phyloP scores from a whole-genome alignment of 192 early-diverging fungal genomes.

The Linnemannia exigua region DNA sequence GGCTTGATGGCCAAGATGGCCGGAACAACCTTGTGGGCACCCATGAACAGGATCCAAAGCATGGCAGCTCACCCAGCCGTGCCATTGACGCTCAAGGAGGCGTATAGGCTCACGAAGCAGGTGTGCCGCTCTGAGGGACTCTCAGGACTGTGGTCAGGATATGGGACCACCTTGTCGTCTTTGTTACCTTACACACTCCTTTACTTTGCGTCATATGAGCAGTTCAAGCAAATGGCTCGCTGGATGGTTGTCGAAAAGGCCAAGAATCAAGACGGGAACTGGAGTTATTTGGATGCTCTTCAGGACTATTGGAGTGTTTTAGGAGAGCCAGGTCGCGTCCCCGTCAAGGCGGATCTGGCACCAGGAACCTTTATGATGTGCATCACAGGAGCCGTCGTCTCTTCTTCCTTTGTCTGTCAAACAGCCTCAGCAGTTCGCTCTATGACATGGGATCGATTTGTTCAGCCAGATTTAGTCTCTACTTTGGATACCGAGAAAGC shows the following conservation, averaged over 20 bases:
- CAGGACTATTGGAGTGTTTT: slow-evolving; percentile 10
- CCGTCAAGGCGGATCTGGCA: slow-evolving; percentile 9
- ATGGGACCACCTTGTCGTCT: slow-evolving; percentile 14
- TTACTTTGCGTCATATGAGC: slow-evolving; percentile 51
- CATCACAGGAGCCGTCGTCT: slow-evolving; percentile 30
- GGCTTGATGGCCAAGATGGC: slow-evolving; percentile 41
- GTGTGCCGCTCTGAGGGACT: slow-evolving; percentile 25
- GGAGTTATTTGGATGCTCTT: background rate
- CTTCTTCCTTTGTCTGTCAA: slow-evolving; percentile 37
- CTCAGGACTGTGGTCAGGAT: slow-evolving; percentile 40
- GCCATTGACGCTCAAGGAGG: slow-evolving; percentile 26
- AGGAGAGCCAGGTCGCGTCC: background rate
- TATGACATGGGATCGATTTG: background rate
- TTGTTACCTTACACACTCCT: slow-evolving; percentile 43
- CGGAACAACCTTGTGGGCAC: slow-evolving; percentile 37
- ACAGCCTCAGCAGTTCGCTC: slow-evolving; percentile 21
- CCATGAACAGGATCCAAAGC: slow-evolving; percentile 43
- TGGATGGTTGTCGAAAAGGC: slow-evolving; percentile 8
- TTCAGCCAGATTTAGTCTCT: background rate
- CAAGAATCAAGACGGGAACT: background rate
- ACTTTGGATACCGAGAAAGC: background rate
- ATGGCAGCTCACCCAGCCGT: slow-evolving; percentile 23
- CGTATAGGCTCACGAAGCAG: slow-evolving; percentile 17
- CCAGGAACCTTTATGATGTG: slow-evolving; percentile 39
- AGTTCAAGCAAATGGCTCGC: slow-evolving; percentile 34